Conservation (phyloP, 2,329 filamentous ascomycete species). For the Aspergillus sp. region DNA sequence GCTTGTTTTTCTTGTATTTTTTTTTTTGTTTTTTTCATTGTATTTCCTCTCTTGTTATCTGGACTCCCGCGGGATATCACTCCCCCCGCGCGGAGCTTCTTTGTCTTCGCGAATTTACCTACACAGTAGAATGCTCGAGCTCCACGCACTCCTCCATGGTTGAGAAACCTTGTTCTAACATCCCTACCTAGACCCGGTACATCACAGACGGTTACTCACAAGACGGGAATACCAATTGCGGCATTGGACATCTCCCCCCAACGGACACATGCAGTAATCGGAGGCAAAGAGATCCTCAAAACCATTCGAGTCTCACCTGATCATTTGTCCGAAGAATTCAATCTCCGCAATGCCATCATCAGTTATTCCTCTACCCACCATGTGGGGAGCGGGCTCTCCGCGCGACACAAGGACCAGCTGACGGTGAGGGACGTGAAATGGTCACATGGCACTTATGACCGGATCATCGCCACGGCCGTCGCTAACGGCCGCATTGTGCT, state of each 20-base stretch:
- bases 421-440: slow-evolving; percentile 67
- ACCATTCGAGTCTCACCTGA: slow-evolving; percentile 60
- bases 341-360: slow-evolving; percentile 61
- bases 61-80: not conserved
- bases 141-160: slow-evolving; percentile 3
- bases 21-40: slow-evolving; percentile 4
- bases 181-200: slow-evolving; percentile 41
- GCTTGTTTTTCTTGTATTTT: not conserved
- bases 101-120: not conserved
- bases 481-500: slow-evolving; percentile 65
- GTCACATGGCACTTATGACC: slow-evolving; percentile 62
- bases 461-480: slow-evolving; percentile 63
- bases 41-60: not conserved
- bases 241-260: slow-evolving; percentile 64
- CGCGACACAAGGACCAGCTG: slow-evolving; percentile 58
- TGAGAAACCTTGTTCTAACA: slow-evolving; percentile 18
- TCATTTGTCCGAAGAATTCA: slow-evolving; percentile 61
- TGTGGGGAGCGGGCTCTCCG: slow-evolving; percentile 42
- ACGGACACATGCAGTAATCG: slow-evolving; percentile 63
- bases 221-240: slow-evolving; percentile 63
- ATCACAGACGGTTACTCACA: slow-evolving; percentile 59
- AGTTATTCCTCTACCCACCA: slow-evolving; percentile 56
- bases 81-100: not conserved
- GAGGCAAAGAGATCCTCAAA: slow-evolving; percentile 65
- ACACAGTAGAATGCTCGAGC: not conserved